Base-by-base conservation (phyloP, 1,284 basidiomycete species). In the Somion occarium region DNA sequence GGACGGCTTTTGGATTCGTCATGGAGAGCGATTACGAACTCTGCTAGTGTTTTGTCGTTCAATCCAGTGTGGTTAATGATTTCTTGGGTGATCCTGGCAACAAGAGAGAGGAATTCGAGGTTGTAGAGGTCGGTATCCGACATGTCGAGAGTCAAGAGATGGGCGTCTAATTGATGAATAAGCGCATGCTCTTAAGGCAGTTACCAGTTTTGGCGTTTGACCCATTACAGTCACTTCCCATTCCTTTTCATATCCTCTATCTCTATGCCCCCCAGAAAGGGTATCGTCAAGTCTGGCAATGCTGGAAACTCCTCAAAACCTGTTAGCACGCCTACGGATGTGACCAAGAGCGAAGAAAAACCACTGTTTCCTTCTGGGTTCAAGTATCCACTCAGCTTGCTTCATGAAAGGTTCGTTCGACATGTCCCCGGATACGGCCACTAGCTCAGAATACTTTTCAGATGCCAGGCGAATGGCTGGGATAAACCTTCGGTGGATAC, bases 11-110 rank as follows among this genome's bases (percentile, higher is more conserved):
- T 89, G 63, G 89, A 88, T 60, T 91, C 73, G 58, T 92, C 89
- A 70, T 99, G 96, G 49, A 98, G 80, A 63, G 82, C 75, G 58
- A 99, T 95, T 57, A 98, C 83, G 71, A 97, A 99, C 73, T 99
- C 95, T 23, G 96, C 93, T 30, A 96, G 78, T 11, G 88, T 88
- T 65, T 94, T 95, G 76, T 98, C 94, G 66, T 88, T 90, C 49
- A 88, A 72, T 44, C 80, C 88, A 60, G 80, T 79, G 66, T 96
- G 83, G 62, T 96, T 97, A 70, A 88, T 82, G 49, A 97, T 81
- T 69, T 97, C 93, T 67, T 94, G 90, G 0, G 88, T 88, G 58
- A 97, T 89, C 66, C 90, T 89, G 53, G 88, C 84, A 54, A 95
- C 86, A 48, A 97, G 76, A 42, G 92, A 94, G 47, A 98, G 82